Conservation (phyloP, 2,329 filamentous ascomycete genomes). For the Phyllosticta citrichinensis region DNA sequence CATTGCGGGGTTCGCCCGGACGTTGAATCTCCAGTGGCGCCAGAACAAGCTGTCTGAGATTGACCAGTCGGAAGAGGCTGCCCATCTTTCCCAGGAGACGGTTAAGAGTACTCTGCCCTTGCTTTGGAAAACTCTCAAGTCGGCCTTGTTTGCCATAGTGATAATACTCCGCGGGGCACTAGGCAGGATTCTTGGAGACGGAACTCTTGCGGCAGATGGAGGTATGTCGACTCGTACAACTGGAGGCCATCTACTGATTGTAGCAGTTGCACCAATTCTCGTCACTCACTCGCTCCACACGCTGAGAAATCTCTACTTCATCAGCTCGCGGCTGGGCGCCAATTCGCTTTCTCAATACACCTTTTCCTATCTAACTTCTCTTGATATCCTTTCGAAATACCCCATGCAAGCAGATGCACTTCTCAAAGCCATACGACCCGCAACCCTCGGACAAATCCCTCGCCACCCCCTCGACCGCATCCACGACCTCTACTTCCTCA, state of each 20-base stretch:
- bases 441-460: slow-evolving; percentile 46
- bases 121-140: slow-evolving; percentile 66
- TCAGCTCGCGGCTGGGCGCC: slow-evolving; percentile 64
- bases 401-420: slow-evolving; percentile 56
- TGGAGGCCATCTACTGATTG: not conserved
- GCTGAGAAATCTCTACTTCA: slow-evolving; percentile 70
- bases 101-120: slow-evolving; percentile 55
- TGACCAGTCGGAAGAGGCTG: slow-evolving; percentile 56
- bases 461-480: slow-evolving; percentile 57
- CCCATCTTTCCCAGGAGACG: slow-evolving; percentile 55
- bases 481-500: slow-evolving; percentile 81
- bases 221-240: slow-evolving; percentile 26
- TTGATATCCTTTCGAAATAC: slow-evolving; percentile 71
- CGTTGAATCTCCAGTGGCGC: slow-evolving; percentile 62
- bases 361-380: slow-evolving; percentile 71
- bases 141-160: slow-evolving; percentile 64
- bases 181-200: slow-evolving; percentile 52
- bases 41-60: slow-evolving; percentile 63
- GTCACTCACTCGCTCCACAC: slow-evolving; percentile 63
- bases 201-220: slow-evolving; percentile 41
- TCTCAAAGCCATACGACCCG: slow-evolving; percentile 51
- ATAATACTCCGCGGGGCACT: slow-evolving; percentile 66
- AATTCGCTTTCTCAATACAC: slow-evolving; percentile 72
- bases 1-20: slow-evolving; percentile 56
- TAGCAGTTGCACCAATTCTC: slow-evolving; percentile 49